Base-by-base conservation (phyloP, 225 moss, liverwort and hornwort genomes). In the Pseudisothecium myosuroides region DNA sequence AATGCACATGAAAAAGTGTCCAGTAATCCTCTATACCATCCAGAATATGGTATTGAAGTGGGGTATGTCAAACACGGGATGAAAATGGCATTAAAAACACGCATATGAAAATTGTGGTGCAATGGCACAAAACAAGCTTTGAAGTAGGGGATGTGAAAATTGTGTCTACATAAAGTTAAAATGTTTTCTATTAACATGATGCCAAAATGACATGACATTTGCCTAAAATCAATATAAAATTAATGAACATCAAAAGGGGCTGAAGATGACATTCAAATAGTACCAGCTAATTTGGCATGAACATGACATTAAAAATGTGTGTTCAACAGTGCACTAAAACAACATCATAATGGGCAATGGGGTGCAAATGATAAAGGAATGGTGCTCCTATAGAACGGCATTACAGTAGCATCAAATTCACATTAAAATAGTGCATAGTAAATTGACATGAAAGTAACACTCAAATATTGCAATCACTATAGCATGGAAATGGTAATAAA, bases 391-490 rank as follows among this genome's bases (percentile, higher is more conserved):
- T 36, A 23, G 2, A 54, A 36, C 36, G 52, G 5, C 18, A 36
- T 5, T 9, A 14, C 0, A 52, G 0, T 9, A 52, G 14, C 5
- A 76, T 21, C 34, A 36, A 76, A 52, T 3, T 32, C 4, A 23
- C 36, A 52, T 52, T 50, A 13, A 8, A 52, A 76, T 76, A 36
- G 8, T 3, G 0, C 7, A 49, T 0, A 12, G 0, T 4, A 76
- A 34, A 36, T 54, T 52, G 14, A 54, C 4, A 76, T 36, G 23
- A 36, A 50, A 76, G 2, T 34, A 14, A 12, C 9, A 14, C 5
- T 54, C 8, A 54, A 76, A 54, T 52, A 14, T 0, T 36, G 2
- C 54, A 76, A 76, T 76, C 5, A 54, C 14, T 36, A 9, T 22
- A 2, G 7, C 2, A 54, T 23, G 7, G 2, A 76, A 36, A 54